Conservation (phyloP, 2,329 filamentous ascomycete genomes). For the Aspergillus sp. region DNA sequence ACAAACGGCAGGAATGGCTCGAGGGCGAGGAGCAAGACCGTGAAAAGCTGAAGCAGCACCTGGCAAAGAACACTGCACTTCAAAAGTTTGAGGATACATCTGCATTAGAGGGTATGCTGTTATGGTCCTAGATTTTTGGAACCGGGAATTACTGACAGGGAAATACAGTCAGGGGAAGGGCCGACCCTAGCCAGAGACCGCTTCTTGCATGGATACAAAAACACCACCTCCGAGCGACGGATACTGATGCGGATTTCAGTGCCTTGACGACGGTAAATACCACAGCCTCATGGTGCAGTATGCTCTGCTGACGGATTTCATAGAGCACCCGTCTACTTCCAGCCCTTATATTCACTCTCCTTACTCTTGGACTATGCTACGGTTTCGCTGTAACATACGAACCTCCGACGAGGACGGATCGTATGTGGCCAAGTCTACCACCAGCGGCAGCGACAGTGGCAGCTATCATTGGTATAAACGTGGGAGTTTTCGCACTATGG, state of each 20-base stretch:
- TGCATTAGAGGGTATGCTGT: conserved; percentile 34
- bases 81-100: conserved; percentile 36
- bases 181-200: conserved; percentile 40
- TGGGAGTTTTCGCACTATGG: conserved; percentile 53
- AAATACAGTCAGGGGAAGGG: conserved; percentile 36
- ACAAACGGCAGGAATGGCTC: conserved; percentile 53
- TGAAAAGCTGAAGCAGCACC: conserved; percentile 31
- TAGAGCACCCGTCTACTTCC: conserved; percentile 49
- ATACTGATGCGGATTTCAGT: conserved; percentile 32
- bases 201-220: conserved; percentile 45
- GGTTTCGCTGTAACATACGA: conserved; percentile 50
- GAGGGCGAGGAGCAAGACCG: conserved; percentile 48
- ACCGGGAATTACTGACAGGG: not conserved
- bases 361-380: conserved; percentile 44
- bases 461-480: conserved; percentile 52
- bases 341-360: conserved; percentile 39
- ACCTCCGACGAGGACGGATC: conserved; percentile 47
- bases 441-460: conserved; percentile 54
- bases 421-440: conserved; percentile 51
- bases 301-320: not conserved
- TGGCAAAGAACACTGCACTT: conserved; percentile 36
- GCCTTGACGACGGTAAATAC: conserved; percentile 37
- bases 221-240: conserved; percentile 40
- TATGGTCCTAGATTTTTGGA: not conserved
- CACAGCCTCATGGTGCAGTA: not conserved